Percentiles rank a stretch among this genome's conserved stretches.
Evolutionary conservation across 1,284 basidiomycete species (phyloP).

Genomic region (Trametes sp.): DNA sequence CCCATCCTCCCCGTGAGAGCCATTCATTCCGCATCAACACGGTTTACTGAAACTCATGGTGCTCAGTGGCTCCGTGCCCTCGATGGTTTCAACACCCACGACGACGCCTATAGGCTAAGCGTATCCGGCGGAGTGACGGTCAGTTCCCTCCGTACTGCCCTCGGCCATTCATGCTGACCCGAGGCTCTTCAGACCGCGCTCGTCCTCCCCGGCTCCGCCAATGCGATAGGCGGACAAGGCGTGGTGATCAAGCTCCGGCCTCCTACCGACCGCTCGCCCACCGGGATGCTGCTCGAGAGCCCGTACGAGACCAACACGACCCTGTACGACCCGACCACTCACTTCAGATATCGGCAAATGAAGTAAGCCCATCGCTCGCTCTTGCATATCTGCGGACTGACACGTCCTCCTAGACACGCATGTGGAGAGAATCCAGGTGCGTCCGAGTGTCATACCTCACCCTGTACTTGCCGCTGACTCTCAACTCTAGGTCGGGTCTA

Average conservation of each 20-base stretch:
- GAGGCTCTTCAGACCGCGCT: conserved; percentile 42
- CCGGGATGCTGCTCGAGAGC: conserved; percentile 57
- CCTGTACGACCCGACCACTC: conserved; percentile 35
- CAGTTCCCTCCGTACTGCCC: background rate
- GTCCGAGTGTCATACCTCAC: background rate
- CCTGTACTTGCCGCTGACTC: background rate
- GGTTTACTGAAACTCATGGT: no score
- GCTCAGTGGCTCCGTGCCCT: conserved; percentile 52
- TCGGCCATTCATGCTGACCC: background rate
- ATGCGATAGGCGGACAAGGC: conserved; percentile 50
- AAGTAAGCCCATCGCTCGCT: conserved; percentile 38
- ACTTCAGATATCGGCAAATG: conserved; percentile 57
- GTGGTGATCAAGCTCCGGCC: conserved; percentile 59
- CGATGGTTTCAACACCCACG: conserved; percentile 53
- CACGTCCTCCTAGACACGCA: conserved; percentile 30
- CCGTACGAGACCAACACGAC: conserved; percentile 50
- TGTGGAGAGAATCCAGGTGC: conserved; percentile 47
- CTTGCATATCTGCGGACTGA: background rate
- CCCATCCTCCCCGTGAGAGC: conserved; percentile 47
- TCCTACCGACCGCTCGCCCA: conserved; percentile 52
- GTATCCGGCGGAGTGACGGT: conserved; percentile 55
- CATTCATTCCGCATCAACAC: background rate
- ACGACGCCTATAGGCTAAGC: conserved; percentile 47
- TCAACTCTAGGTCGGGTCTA: conserved; percentile 40
- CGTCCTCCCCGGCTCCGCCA: conserved; percentile 57